Evolutionary conservation across 805 yeast species (phyloP), one percentile per base, ranked within the genome.

Genomic region (Maudiozyma serrabonitensis): DNA sequence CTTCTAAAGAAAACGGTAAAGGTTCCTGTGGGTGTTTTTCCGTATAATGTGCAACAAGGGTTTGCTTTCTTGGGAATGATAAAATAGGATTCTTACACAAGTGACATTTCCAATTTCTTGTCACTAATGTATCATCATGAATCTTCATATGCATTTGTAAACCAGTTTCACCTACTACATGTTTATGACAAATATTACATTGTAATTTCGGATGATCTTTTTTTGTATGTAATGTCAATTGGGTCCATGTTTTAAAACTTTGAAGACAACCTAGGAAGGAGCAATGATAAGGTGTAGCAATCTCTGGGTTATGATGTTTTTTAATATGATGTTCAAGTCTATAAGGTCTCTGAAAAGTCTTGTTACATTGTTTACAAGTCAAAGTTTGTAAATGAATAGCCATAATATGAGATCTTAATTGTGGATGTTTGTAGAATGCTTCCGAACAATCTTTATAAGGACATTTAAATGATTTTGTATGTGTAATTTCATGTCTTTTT

Each of bases 401-500:
- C 31, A 77, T 67, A 1, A 81, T 68, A 65, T 93, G 97, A 44
- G 83, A 84, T 47, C 86, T 74, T 50, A 88, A 70, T 15, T 87
- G 81, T 51, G 85, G 87, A 63, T 84, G 87, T 56, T 84, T 84
- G 59, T 81, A 77, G 59, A 88, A 91, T 0, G 80, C 64, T 55
- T 80, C 87, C 0, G 56, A 54, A 60, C 99, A 93, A 2, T 72
- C 78, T 23, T 75, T 82, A 54, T 75, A 70, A 2, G 75, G 57
- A 63, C 96, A 88, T 23, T 54, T 52, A 58, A 81, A 82, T 1
- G 87, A 77, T 54, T 75, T 74, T 4, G 80, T 79, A 63, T 93
- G 98, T 2, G 95, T 84, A 38, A 78, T 75, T 66, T 83, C 88
- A 64, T 93, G 99, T 47, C 96, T 75, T 53, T 75, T 78, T 50